A percentile compares a stretch with the other conserved stretches of the same genome.
Conservation (phyloP, 495 filamentous ascomycete species). For the Oidiodendron maius region DNA sequence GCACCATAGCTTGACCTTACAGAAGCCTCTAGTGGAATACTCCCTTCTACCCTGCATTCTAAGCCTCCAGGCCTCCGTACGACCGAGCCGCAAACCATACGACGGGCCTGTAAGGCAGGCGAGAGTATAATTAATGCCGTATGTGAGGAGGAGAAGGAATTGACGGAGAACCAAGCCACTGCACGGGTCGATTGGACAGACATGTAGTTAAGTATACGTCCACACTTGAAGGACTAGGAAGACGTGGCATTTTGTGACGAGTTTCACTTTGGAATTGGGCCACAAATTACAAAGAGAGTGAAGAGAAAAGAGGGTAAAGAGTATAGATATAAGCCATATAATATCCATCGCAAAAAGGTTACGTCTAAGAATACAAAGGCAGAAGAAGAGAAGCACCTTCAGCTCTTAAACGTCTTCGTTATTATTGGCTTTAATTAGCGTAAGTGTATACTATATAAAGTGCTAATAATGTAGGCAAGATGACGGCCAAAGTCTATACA, state of each 20-base stretch:
- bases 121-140: constrained; percentile 1
- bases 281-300: background rate
- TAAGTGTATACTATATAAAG: background rate
- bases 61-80: background rate
- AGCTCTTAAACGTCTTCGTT: constrained; percentile 2
- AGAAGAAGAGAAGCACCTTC: constrained; percentile 1
- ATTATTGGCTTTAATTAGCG: constrained; percentile 1
- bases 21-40: background rate
- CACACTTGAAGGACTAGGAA: background rate
- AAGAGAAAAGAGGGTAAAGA: background rate
- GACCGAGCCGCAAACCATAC: background rate
- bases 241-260: constrained; percentile 2
- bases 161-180: constrained; percentile 1
- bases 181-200: background rate
- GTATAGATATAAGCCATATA: background rate
- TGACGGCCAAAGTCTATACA: constrained; percentile 1
- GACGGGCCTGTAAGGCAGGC: background rate
- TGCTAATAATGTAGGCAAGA: constrained; percentile 5
- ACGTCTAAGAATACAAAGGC: background rate
- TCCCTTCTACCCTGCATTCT: background rate
- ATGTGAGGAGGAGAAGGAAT: background rate
- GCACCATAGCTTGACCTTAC: background rate
- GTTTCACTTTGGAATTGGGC: constrained; percentile 4
- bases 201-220: background rate
- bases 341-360: constrained; percentile 3